These are phyloP conservation scores for Pterocarpus santalinus DNA, from an alignment of 306 rosid species.

Conservation along the genomic window DNA sequence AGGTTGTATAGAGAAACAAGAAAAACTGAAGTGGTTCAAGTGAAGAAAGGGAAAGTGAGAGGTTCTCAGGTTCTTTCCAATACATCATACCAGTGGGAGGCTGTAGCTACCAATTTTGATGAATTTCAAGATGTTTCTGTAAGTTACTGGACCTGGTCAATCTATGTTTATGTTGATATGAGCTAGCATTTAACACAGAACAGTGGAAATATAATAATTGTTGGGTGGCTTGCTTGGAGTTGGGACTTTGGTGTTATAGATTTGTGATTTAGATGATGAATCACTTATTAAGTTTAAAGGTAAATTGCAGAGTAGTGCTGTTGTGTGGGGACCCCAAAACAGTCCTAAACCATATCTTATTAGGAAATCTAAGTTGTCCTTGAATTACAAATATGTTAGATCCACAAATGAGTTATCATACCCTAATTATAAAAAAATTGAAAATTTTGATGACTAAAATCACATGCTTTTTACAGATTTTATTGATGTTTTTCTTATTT, in stretches of 20 bases:
- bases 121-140: constrained; percentile 99
- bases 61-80: constrained; percentile 87
- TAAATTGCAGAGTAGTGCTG: background rate
- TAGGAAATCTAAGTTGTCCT: background rate
- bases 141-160: constrained; percentile 59
- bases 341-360: background rate
- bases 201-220: constrained; percentile 17
- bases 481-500: constrained; percentile 25
- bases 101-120: constrained; percentile 96
- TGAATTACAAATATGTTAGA: constrained; percentile 7
- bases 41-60: constrained; percentile 79
- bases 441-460: no score
- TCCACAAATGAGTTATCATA: constrained; percentile 6
- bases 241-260: constrained; percentile 23
- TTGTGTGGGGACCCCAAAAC: constrained; percentile 20
- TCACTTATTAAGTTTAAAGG: constrained; percentile 8
- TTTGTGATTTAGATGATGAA: constrained; percentile 28
- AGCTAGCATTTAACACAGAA: background rate
- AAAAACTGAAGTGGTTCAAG: constrained; percentile 71
- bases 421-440: background rate
- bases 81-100: constrained; percentile 90
- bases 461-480: background rate
- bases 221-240: constrained; percentile 41
- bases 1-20: constrained; percentile 89
- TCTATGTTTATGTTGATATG: constrained; percentile 33